phyloP scores from a whole-genome alignment of 129 eudicot genomes.

The Centrapalus pauciflorus region DNA sequence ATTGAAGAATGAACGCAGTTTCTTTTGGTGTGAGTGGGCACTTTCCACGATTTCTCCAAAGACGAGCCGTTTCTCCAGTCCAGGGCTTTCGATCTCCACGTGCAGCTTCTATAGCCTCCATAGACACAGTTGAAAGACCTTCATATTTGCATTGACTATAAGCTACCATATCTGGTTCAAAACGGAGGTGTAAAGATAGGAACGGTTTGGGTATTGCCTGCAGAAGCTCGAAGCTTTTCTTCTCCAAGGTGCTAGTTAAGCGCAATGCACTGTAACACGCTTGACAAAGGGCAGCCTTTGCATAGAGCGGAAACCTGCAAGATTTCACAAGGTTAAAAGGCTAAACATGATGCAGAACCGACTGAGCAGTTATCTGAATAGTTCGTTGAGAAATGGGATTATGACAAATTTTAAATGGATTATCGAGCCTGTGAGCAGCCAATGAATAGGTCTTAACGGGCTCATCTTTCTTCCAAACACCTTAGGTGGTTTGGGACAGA shows the following conservation, averaged over 20 bases:
- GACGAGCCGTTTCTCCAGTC: slow-evolving; percentile 79
- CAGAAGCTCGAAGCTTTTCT: slow-evolving; percentile 66
- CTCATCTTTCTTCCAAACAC: too few species aligned
- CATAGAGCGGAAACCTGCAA: slow-evolving; percentile 84
- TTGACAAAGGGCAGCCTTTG: slow-evolving; percentile 91
- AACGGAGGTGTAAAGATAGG: slow-evolving; percentile 94
- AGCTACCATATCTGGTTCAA: slow-evolving; percentile 99
- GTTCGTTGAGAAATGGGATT: too few species aligned
- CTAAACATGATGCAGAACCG: background rate
- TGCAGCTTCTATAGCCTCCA: slow-evolving; percentile 69
- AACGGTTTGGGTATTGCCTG: slow-evolving; percentile 95
- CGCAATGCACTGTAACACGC: slow-evolving; percentile 91
- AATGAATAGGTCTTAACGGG: too few species aligned
- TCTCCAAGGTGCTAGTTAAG: slow-evolving; percentile 56
- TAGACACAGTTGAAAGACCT: slow-evolving; percentile 56
- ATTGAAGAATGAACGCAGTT: slow-evolving; percentile 73
- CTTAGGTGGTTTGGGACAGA: too few species aligned
- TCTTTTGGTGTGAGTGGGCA: slow-evolving; percentile 96
- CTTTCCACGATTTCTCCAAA: slow-evolving; percentile 92
- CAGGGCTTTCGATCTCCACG: slow-evolving; percentile 85
- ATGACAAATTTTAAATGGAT: too few species aligned
- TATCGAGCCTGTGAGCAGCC: too few species aligned
- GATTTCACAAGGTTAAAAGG: background rate
- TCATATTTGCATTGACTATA: slow-evolving; percentile 88
- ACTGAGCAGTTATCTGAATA: too few species aligned